phyloP scores from a whole-genome alignment of 2,329 filamentous ascomycete species.

The Sarocladiaceae sp. region DNA sequence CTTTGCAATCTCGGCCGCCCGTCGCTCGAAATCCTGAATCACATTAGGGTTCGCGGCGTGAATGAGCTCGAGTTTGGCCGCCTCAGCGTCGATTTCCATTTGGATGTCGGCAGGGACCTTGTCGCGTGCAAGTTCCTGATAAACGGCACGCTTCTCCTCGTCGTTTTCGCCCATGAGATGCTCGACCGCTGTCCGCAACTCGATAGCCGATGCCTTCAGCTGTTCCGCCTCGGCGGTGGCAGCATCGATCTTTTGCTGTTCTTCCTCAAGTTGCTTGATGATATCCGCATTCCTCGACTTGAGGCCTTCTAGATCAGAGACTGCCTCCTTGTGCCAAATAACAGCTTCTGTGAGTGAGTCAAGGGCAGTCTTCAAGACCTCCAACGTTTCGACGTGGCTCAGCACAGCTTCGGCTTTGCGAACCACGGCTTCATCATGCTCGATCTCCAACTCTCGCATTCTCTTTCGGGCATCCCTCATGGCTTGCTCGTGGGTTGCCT shows the following conservation, averaged over 20 bases:
- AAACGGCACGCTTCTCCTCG: slow-evolving; percentile 31
- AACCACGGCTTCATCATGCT: slow-evolving; percentile 49
- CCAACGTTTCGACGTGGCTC: slow-evolving; percentile 51
- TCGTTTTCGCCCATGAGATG: slow-evolving; percentile 33
- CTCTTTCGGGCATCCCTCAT: slow-evolving; percentile 25
- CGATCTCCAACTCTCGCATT: slow-evolving; percentile 43
- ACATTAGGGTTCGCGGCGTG: slow-evolving; percentile 70
- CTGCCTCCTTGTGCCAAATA: slow-evolving; percentile 68
- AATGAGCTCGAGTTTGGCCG: slow-evolving; percentile 71
- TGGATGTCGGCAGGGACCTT: slow-evolving; percentile 60
- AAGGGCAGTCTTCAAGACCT: slow-evolving; percentile 54
- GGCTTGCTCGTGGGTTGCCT: slow-evolving; percentile 22
- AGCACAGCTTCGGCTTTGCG: slow-evolving; percentile 50
- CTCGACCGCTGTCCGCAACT: slow-evolving; percentile 25
- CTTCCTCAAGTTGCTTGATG: slow-evolving; percentile 41
- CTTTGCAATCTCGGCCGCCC: slow-evolving; percentile 62
- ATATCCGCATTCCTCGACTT: slow-evolving; percentile 58
- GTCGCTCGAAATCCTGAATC: slow-evolving; percentile 70
- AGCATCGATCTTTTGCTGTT: slow-evolving; percentile 30
- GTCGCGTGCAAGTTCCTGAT: slow-evolving; percentile 36
- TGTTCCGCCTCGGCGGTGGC: slow-evolving; percentile 32
- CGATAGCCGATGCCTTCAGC: slow-evolving; percentile 26
- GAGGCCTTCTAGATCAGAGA: slow-evolving; percentile 71
- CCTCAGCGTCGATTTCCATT: slow-evolving; percentile 66
- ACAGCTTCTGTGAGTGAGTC: slow-evolving; percentile 62